Evolutionary conservation across 805 yeast genomes (phyloP), one percentile per base, ranked within the genome.

Genomic region (Pichia occidentalis): DNA sequence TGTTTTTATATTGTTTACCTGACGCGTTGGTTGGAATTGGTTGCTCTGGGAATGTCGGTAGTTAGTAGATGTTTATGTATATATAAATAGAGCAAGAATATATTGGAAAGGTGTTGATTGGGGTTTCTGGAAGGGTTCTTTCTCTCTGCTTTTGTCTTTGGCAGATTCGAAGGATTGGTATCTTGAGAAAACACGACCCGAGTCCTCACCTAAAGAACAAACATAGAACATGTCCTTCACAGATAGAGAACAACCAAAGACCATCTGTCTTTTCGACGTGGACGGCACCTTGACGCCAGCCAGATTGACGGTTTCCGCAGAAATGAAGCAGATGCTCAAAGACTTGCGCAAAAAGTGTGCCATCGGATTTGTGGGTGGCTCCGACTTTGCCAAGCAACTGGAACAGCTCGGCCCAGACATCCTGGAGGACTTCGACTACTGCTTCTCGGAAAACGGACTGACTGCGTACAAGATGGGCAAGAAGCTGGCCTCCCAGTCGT

Each of bases 201-300:
- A n/a, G n/a, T n/a, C n/a, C n/a, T n/a, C n/a, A n/a, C n/a, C n/a
- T n/a, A n/a, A n/a, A n/a, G n/a, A n/a, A n/a, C n/a, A n/a, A n/a
- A n/a, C n/a, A n/a, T n/a, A 13, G 8, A 35, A n/a, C 18, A 59
- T 56, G 63, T 53, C 60, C 18, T 84, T 82, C 57, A 64, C 85
- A 27, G 67, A 82, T 59, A 80, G 77, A 64, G 83, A 85, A 68
- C 71, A 80, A 51, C 95, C 95, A 59, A 81, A 85, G 53, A 82
- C 85, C 47, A 71, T 92, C 56, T 95, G 85, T 51, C 77, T 92
- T 49, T 92, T 92, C 67, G 99, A 92, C 57, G 99, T 92, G 51
- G 99, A 92, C 62, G 98, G 97, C 50, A 92, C 99, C 41, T 74
- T 92, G 64, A 90, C 97, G 29, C 98, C 97, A 51, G 97, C 98